Base-by-base conservation (phyloP, 129 eudicot genomes). In the Deinandra increscens region DNA sequence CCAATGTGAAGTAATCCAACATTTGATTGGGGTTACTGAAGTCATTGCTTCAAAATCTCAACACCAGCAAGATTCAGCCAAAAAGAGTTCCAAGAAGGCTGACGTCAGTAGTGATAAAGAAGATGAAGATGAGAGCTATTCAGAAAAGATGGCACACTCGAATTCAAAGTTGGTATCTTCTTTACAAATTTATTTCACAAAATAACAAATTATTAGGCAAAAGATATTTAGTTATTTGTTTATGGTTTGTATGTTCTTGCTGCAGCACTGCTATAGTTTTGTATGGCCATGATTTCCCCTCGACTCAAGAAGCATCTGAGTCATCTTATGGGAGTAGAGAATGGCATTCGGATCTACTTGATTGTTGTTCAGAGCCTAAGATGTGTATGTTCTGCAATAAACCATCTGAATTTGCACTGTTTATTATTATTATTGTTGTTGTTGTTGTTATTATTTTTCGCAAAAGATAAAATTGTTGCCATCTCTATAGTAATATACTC, bases 331-430 rank as follows among this genome's bases (percentile, higher is more conserved):
- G 78, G 8, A 43, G 65, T 12, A 84, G 82, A 18, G 98, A 94
- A 48, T 94, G 99, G 99, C 92, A 94, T 77, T 81, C 93, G 4
- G 99, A 94, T 85, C 77, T 94, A 60, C 97, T 94, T 17, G 99
- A 90, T 71, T 94, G 99, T 69, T 94, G 97, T 79, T 86, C 97
- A 55, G 96, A 87, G 70, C 99, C 99, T 73, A 77, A 80, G 64
- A 77, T 94, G 77, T 94, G 99, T 94, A 94, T 70, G 99, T 81
- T 60, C 41, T 64, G 6, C 34, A 39, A 17, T 49, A 7, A 26
- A 54, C 26, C 18, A 9, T 64, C 18, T 70, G 26, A 11, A 39
- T 3, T 14, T 14, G 14, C 7, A 14, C 64, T 7, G 6, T 39
- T 56, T 48, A 9, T 4, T 69, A 19, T 14, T 37, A 19, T 54